These are phyloP conservation scores for Helichrysum umbraculigerum DNA, from an alignment of 129 eudicot species.

Conservation along the genomic window DNA sequence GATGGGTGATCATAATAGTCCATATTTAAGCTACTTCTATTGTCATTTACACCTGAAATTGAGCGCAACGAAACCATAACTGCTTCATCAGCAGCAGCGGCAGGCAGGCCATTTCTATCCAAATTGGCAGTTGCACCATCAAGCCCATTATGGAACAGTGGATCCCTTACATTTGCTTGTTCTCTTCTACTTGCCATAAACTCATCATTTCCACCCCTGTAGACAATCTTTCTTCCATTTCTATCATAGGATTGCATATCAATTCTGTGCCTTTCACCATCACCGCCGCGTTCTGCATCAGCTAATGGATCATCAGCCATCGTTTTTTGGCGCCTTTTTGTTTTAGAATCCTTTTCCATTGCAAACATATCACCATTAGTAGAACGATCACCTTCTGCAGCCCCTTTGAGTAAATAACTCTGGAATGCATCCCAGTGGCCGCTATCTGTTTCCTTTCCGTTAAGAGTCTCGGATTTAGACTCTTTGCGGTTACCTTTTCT, in stretches of 20 bases:
- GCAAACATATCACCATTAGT: slow-evolving; percentile 50
- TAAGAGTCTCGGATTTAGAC: slow-evolving; percentile 33
- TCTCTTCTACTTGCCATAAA: slow-evolving; percentile 43
- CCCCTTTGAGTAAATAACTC: slow-evolving; percentile 64
- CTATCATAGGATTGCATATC: slow-evolving; percentile 48
- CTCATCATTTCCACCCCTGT: slow-evolving; percentile 49
- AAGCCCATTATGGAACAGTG: slow-evolving; percentile 43
- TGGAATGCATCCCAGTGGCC: slow-evolving; percentile 93
- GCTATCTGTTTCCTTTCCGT: slow-evolving; percentile 50
- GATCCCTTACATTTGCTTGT: slow-evolving; percentile 45
- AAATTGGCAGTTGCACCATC: slow-evolving; percentile 33
- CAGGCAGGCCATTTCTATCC: slow-evolving; percentile 32
- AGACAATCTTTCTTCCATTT: slow-evolving; percentile 51
- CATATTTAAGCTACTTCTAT: slow-evolving; percentile 42
- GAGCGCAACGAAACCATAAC: slow-evolving; percentile 64
- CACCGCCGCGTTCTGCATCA: slow-evolving; percentile 32
- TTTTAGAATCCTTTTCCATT: slow-evolving; percentile 53
- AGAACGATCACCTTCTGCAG: slow-evolving; percentile 50
- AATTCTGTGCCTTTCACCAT: slow-evolving; percentile 24
- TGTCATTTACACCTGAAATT: slow-evolving; percentile 47
- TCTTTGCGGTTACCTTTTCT: slow-evolving; percentile 44
- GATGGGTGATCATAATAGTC: slow-evolving; percentile 55
- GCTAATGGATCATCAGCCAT: slow-evolving; percentile 52
- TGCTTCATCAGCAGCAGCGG: slow-evolving; percentile 53
- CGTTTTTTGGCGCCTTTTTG: slow-evolving; percentile 48